Base-by-base conservation (phyloP, 2,329 filamentous ascomycete species). In the Ambrosiella beaveri region DNA sequence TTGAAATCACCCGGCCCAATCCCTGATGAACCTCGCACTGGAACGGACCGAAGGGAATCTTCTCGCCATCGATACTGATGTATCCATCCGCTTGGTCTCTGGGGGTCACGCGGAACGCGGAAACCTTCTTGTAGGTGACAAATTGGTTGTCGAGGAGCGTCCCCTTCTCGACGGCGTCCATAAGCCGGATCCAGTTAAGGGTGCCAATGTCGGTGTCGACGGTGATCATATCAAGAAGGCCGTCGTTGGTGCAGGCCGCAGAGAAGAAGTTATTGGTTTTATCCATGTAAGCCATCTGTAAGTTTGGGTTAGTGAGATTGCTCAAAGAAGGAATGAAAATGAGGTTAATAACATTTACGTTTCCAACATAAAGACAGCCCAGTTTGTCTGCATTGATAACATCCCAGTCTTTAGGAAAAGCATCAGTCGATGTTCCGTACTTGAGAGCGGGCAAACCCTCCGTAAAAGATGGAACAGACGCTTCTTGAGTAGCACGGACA, bases 21-120 rank as follows among this genome's bases (percentile, higher is more conserved):
- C 85, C 86, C 56, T 74, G 78, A 68, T 96, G 88, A 6, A 96
- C 77, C 71, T 98, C 93, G 1, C 84, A 88, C 72, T 98, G 93
- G 67, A 96, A 94, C 0, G 88, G 85, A 64, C 84, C 84, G 67
- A 95, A 97, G 0, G 88, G 86, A 2, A 95, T 76, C 57, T 79
- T 78, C 71, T 98, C 93, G 41, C 93, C 93, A 66, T 97, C 93
- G 63, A 98, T 88, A 68, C 88, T 94, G 67, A 98, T 94, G 68
- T 86, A 93, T 1, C 91, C 91, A 62, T 83, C 77, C 44, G 79
- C 73, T 64, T 83, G 77, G 62, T 84, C 72, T 57, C 80, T 81
- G 0, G 93, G 93, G 2, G 84, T 83, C 62, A 98, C 84, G 47
- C 93, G 79, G 67, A 93, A 96, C 0, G 85, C 93, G n/a, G 79